These are phyloP conservation scores for Galium porrigens DNA, from an alignment of 305 asterid species.

Conservation along the genomic window DNA sequence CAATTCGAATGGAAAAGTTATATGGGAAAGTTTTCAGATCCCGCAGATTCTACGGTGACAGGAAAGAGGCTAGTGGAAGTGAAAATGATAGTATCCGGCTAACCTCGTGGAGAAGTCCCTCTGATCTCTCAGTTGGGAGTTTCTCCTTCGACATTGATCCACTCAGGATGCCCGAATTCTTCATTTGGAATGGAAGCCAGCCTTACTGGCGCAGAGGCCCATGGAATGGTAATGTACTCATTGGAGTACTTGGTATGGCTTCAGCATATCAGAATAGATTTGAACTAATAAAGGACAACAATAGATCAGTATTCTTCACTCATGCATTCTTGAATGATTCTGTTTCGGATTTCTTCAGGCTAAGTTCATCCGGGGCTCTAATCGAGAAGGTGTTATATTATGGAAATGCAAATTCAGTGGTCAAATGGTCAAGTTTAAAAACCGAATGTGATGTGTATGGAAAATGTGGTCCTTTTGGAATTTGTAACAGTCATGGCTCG, in stretches of 20 bases:
- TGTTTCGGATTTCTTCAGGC: background rate
- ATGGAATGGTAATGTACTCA: slow-evolving; percentile 20
- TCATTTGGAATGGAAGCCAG: slow-evolving; percentile 12
- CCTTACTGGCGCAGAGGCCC: slow-evolving; percentile 24
- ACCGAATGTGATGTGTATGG: slow-evolving; percentile 28
- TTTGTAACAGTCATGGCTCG: slow-evolving; percentile 19
- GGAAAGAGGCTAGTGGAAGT: slow-evolving; percentile 12
- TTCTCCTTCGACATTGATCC: slow-evolving; percentile 12
- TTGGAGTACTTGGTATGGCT: slow-evolving; percentile 17
- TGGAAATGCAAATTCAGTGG: background rate
- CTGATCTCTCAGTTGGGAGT: slow-evolving; percentile 22
- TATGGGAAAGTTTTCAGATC: slow-evolving; percentile 39
- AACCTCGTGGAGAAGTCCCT: slow-evolving; percentile 21
- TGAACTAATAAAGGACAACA: slow-evolving; percentile 5
- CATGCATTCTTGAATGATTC: slow-evolving; percentile 7
- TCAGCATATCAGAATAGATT: slow-evolving; percentile 14
- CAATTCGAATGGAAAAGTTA: slow-evolving; percentile 12
- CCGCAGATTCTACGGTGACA: slow-evolving; percentile 18
- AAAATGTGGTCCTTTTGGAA: slow-evolving; percentile 40
- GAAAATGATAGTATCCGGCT: background rate
- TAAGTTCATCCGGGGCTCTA: slow-evolving; percentile 22
- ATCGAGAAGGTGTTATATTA: background rate
- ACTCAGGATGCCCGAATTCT: slow-evolving; percentile 11
- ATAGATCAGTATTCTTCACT: slow-evolving; percentile 6
- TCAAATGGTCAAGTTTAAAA: background rate